Percentiles rank a stretch among this genome's conserved stretches.
Evolutionary conservation across 129 eudicot species (phyloP).

Genomic region (Oenanthe sinensis): DNA sequence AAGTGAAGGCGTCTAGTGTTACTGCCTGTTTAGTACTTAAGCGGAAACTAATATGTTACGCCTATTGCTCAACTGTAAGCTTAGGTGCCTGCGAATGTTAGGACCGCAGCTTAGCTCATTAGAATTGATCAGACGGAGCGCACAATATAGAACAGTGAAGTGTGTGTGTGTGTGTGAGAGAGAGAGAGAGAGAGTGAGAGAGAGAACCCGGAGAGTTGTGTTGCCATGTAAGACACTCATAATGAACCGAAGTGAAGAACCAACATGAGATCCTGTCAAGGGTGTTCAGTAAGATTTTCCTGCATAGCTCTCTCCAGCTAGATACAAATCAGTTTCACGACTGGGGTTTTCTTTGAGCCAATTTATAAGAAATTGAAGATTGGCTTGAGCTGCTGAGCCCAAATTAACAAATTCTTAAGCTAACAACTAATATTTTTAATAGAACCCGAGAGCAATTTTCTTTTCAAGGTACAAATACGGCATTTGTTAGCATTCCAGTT

Average conservation of each 20-base stretch:
- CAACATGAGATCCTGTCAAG: not conserved
- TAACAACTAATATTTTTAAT: not conserved
- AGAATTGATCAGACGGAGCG: not conserved
- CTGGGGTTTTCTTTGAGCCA: slow-evolving; percentile 25
- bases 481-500: slow-evolving; percentile 27
- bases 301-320: slow-evolving; percentile 22
- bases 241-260: not conserved
- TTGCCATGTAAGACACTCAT: slow-evolving; percentile 19
- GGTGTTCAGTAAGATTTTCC: not conserved
- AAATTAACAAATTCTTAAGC: not conserved
- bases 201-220: slow-evolving; percentile 16
- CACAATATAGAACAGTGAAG: not conserved
- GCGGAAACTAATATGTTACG: not conserved
- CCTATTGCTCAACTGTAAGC: not conserved
- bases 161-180: too few relatives aligned
- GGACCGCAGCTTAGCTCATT: not conserved
- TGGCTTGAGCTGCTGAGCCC: slow-evolving; percentile 18
- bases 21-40: not conserved
- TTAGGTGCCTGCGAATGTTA: not conserved
- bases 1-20: not conserved
- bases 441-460: not conserved
- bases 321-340: slow-evolving; percentile 20
- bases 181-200: not conserved
- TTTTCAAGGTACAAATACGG: not conserved
- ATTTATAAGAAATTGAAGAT: slow-evolving; percentile 18